Base-by-base conservation (phyloP, 2,329 filamentous ascomycete genomes). In the Macrophomina tecta region DNA sequence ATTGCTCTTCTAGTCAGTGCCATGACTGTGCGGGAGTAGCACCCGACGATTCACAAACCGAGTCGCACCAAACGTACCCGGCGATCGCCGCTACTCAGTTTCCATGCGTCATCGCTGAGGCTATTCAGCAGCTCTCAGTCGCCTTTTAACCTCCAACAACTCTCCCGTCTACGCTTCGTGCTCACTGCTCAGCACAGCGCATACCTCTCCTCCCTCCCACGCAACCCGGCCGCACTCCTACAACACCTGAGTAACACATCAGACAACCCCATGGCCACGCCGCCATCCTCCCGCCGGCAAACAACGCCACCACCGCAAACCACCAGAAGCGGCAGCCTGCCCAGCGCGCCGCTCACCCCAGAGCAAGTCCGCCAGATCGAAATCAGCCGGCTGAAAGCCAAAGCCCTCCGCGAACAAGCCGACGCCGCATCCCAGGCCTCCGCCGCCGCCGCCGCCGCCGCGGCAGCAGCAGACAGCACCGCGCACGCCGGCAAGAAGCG, bases 321-420 rank as follows among this genome's bases (percentile, higher is more conserved):
- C 65, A 73, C 73, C 75, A 73, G 23, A 9, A 66, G 69, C 80
- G 30, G 80, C 79, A 55, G 76, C 77, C 56, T 60, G 28, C 56
- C 56, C 56, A 74, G 81, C 40, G 79, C 82, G 30, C 83, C 85
- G 45, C 80, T 87, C 40, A 89, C 87, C 2, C 86, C 87, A 9
- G 87, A 89, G 72, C 86, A 89, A 75, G 82, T 87, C 56, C 83
- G 86, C 60, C 82, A 82, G 70, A 87, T 88, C 76, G 94, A 97
- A 87, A 89, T 94, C 77, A 94, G 90, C 72, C 88, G 94, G 23
- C 86, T 97, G 36, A 91, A 89, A 80, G 92, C 95, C 65, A 98
- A 97, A 84, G 94, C 93, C 2, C 83, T 94, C 18, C 90, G 91
- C 67, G 88, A 92, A 71, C 89, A 90, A 73, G 86, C 86, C 67